Percentiles rank a stretch among this genome's conserved stretches.
Conservation (phyloP, 2,329 filamentous ascomycete genomes). For the Ceratocystis colombiana region DNA sequence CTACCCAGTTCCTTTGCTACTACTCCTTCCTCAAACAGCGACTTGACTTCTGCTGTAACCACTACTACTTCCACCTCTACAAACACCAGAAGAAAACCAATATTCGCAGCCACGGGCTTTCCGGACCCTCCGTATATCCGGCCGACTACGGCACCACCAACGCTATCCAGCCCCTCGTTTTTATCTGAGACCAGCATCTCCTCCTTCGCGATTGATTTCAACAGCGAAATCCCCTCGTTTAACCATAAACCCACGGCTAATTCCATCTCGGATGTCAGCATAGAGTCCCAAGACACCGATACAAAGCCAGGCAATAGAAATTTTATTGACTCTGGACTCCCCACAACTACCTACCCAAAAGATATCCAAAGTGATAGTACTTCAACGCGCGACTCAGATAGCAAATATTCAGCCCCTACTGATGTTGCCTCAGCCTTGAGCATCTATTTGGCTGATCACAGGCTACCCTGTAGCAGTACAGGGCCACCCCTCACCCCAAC, state of each 20-base stretch:
- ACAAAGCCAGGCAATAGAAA: background rate
- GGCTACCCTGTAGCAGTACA: slow-evolving; percentile 11
- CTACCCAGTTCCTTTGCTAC: slow-evolving; percentile 13
- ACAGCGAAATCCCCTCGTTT: slow-evolving; percentile 46
- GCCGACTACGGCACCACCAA: slow-evolving; percentile 23
- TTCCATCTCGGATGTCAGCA: slow-evolving; percentile 34
- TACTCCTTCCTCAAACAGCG: background rate
- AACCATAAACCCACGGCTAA: slow-evolving; percentile 43
- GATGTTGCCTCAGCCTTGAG: slow-evolving; percentile 21
- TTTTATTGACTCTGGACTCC: background rate
- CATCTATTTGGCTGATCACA: slow-evolving; percentile 11
- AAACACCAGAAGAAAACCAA: background rate
- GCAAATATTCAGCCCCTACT: slow-evolving; percentile 14
- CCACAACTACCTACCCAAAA: background rate
- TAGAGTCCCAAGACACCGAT: background rate
- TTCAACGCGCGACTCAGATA: slow-evolving; percentile 10
- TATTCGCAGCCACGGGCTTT: background rate
- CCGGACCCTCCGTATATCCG: slow-evolving; percentile 14
- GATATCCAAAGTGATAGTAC: background rate
- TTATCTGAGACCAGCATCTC: slow-evolving; percentile 17
- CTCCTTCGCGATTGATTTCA: slow-evolving; percentile 28
- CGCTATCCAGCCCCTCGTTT: slow-evolving; percentile 26
- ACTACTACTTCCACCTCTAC: slow-evolving; percentile 12
- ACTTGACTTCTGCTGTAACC: background rate
- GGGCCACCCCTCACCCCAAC: slow-evolving; percentile 20